These are phyloP conservation scores for Penstemon barbatus DNA, from an alignment of 257 asterid species.

Conservation along the genomic window DNA sequence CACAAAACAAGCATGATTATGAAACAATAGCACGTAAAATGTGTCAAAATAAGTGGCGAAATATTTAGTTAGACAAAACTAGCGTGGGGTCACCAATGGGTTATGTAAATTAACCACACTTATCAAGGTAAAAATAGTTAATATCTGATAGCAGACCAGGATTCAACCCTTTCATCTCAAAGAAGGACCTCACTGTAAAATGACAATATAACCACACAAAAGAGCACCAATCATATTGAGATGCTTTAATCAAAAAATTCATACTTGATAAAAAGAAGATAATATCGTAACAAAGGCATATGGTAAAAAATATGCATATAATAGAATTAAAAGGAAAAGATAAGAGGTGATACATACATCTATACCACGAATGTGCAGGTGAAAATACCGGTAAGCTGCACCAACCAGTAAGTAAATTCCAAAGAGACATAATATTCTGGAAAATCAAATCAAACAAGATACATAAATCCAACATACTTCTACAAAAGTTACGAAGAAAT, in stretches of 20 bases:
- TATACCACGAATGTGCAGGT: conserved; percentile 80
- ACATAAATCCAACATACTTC: conserved; percentile 15
- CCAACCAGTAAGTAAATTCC: conserved; percentile 85
- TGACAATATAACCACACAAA: not conserved
- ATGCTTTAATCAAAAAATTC: conserved; percentile 6
- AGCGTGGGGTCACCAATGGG: too few species aligned
- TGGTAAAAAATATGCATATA: conserved; percentile 8
- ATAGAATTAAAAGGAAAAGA: conserved; percentile 4
- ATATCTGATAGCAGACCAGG: too few species aligned
- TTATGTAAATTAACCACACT: too few species aligned
- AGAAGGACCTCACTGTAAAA: not conserved
- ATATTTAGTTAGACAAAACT: too few species aligned
- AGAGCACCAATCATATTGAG: conserved; percentile 6
- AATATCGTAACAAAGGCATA: conserved; percentile 5
- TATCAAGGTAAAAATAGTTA: too few species aligned
- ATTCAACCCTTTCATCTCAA: not conserved
- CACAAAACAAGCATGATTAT: conserved; percentile 8
- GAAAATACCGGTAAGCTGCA: conserved; percentile 68
- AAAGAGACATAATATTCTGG: conserved; percentile 71
- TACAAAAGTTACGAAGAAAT: conserved; percentile 7
- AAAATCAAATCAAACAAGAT: conserved; percentile 25
- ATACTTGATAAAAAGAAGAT: not conserved
- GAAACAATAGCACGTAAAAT: not conserved
- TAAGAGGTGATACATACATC: conserved; percentile 58
- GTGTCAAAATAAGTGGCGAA: too few species aligned